These are phyloP conservation scores for Gloeostereum incarnatum DNA, from an alignment of 768 basidiomycete genomes.

Conservation along the genomic window DNA sequence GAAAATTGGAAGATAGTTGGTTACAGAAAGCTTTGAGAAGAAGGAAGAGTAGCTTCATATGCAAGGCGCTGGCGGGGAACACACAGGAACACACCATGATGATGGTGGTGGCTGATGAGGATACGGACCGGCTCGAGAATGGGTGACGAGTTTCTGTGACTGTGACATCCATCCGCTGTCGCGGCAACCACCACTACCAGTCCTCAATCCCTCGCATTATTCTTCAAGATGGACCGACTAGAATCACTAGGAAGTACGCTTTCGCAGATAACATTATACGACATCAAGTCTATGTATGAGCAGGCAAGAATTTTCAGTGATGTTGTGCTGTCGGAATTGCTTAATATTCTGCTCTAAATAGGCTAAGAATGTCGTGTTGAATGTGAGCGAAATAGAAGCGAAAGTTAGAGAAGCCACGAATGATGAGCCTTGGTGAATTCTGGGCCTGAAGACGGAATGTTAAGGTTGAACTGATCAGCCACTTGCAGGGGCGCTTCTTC, in stretches of 20 bases:
- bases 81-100: no score
- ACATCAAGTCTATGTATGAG: constrained; percentile 90
- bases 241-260: constrained; percentile 68
- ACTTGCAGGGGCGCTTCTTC: constrained; percentile 87
- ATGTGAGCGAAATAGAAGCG: constrained; percentile 94
- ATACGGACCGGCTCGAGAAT: no score
- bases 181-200: no score
- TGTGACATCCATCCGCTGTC: no score
- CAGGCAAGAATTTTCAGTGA: constrained; percentile 53
- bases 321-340: constrained; percentile 8
- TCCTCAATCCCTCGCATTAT: neutral
- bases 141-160: no score
- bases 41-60: no score
- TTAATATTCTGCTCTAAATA: neutral
- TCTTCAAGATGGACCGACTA: constrained; percentile 60
- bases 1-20: no score
- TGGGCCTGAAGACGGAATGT: neutral
- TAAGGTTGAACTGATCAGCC: constrained; percentile 2
- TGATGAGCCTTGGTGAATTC: constrained; percentile 92
- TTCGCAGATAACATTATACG: constrained; percentile 83
- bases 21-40: no score
- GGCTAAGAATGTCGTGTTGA: constrained; percentile 96
- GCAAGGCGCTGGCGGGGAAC: no score
- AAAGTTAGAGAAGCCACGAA: constrained; percentile 97
- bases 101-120: no score